Base-by-base conservation (phyloP, 306 rosid genomes). In the Sindora glabra region DNA sequence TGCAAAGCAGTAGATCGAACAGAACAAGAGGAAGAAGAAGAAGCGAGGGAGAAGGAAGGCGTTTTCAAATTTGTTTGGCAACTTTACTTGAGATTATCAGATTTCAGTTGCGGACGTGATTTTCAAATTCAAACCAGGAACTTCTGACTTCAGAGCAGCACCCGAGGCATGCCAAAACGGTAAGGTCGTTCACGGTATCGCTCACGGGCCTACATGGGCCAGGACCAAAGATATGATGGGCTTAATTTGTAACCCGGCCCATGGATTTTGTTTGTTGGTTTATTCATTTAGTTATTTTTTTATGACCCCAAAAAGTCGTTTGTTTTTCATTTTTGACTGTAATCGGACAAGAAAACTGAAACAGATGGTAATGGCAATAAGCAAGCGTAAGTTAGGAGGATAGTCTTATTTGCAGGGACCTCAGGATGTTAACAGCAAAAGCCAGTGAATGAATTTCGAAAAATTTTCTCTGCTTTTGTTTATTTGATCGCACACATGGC, bases 21-120 rank as follows among this genome's bases (percentile, higher is more conserved):
- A n/a, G n/a, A n/a, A n/a, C n/a, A n/a, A n/a, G n/a, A n/a, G n/a
- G n/a, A n/a, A 17, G 68, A 44, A 53, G 39, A 11, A 13, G 51
- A 63, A 62, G 66, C 56, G 86, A 66, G 77, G 71, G 82, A 79
- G n/a, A n/a, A n/a, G n/a, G n/a, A n/a, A n/a, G n/a, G n/a, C n/a
- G n/a, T n/a, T n/a, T n/a, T n/a, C n/a, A n/a, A 68, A 54, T 15
- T 3, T 34, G 52, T 64, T 81, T 78, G 63, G 76, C 77, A 67
- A 66, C 22, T 57, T 44, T 21, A 45, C 9, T 10, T 11, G 17
- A 10, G 24, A 3, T 1, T 48, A 37, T 42, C 51, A 59, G 44
- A 59, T 41, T 54, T 33, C 0, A 33, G 23, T 27, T 14, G 8
- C 21, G 18, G 45, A n/a, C n/a, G 39, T 1, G 1, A 40, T 40